Evolutionary conservation across 352 stramenopile genomes (phyloP), one percentile per base, ranked within the genome.

Genomic region (Phytophthora europaea): DNA sequence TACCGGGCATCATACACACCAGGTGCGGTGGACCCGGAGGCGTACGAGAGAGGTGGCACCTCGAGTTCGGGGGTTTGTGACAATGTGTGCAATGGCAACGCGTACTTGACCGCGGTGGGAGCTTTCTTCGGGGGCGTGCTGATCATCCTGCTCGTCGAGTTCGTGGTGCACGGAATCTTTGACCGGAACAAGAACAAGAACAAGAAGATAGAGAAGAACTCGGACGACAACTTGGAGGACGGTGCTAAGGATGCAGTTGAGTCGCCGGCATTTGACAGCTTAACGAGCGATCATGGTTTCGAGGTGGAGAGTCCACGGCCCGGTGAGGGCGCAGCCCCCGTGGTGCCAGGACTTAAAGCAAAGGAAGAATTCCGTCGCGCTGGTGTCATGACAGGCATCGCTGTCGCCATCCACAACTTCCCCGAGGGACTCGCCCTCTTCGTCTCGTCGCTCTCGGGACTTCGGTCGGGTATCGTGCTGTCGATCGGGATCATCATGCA

Each of bases 381-480:
- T 59, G 96, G 96, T 59, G 76, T 99, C 6, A 90, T 97, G 65
- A 99, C 96, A 1, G 98, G 96, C 15, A 76, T 99, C 12, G 97
- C 94, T 47, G 98, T 99, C 61, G 95, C 90, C 5, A 98, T 99
- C 43, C 98, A 99, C 81, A 99, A 99, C 79, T 98, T 99, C 73
- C 97, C 97, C 0, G 98, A 99, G 71, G 98, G 98, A 0, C 71
- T 99, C 8, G 98, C 97, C 13, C 98, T 98, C 6, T 99, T 99
- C 70, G 95, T 99, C 18, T 96, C 92, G 0, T 94, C 95, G 13
- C 77, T 99, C 0, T 77, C 92, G 22, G 94, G 98, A 72, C 90
- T 98, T 12, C 81, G 73, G 2, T 85, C 98, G 10, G 98, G 98
- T 47, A 78, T 92, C 31, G 88, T 97, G 47, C 83, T 99, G 6